phyloP scores from a whole-genome alignment of 148 eudicot species.

The Vaccinium vitisidaea region DNA sequence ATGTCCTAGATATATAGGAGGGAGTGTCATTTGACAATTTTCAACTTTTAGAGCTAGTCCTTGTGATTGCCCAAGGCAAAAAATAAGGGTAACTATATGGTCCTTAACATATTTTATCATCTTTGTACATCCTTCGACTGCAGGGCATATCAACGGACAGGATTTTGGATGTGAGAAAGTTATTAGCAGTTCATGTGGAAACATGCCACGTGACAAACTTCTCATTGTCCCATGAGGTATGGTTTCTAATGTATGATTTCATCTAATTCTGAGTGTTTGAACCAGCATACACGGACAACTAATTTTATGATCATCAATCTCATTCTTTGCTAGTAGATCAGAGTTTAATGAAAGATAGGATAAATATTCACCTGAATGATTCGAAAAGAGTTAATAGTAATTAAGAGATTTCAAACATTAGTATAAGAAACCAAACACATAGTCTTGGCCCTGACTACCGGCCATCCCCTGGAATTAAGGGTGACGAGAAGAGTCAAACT shows the following conservation, averaged over 20 bases:
- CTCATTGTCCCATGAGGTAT: conserved; percentile 88
- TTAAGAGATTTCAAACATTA: not conserved
- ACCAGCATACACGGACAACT: not conserved
- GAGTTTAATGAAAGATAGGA: not conserved
- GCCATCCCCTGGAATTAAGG: not conserved
- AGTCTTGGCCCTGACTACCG: not conserved
- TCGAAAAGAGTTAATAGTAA: not conserved
- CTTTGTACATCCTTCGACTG: conserved; percentile 11
- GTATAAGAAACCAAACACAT: not conserved
- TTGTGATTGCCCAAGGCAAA: not conserved
- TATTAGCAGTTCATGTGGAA: conserved; percentile 73
- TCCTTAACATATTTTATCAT: too few species aligned
- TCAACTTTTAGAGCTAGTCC: not conserved
- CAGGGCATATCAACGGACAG: conserved; percentile 96
- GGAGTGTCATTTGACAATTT: not conserved
- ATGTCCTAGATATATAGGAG: not conserved
- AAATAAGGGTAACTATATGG: not conserved
- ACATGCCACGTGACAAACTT: conserved; percentile 89
- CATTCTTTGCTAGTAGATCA: not conserved
- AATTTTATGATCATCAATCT: not conserved
- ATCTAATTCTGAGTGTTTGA: not conserved
- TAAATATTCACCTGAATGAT: not conserved
- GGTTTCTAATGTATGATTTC: not conserved
- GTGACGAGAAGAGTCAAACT: not conserved
- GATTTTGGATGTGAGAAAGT: conserved; percentile 82